Percentiles rank a stretch among this genome's conserved stretches.
Conservation (phyloP, 371 early-diverging fungal species). For the Dichotomocladium elegans region DNA sequence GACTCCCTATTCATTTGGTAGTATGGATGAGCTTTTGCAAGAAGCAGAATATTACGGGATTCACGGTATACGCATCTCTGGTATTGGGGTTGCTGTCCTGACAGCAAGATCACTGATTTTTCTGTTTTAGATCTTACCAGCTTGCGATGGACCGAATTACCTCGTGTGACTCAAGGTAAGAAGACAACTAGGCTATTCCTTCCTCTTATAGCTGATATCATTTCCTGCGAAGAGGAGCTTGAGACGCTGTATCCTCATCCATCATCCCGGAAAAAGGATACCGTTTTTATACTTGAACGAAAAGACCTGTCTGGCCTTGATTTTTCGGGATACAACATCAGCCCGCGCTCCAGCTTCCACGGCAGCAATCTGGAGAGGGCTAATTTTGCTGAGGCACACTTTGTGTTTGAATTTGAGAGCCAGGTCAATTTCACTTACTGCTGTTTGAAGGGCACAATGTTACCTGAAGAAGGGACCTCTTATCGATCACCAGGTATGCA, state of each 20-base stretch:
- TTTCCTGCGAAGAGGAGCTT: slow-evolving; percentile 15
- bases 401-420: slow-evolving; percentile 32
- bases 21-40: slow-evolving; percentile 44
- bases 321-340: slow-evolving; percentile 31
- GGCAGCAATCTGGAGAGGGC: slow-evolving; percentile 31
- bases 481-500: slow-evolving; percentile 19
- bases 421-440: slow-evolving; percentile 23
- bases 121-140: slow-evolving; percentile 22
- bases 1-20: slow-evolving; percentile 6
- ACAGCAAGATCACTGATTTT: no score
- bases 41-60: slow-evolving; percentile 35
- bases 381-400: slow-evolving; percentile 22
- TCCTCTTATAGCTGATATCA: neutral
- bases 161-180: slow-evolving; percentile 30
- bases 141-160: slow-evolving; percentile 24
- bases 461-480: slow-evolving; percentile 21
- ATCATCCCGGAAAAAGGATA: neutral
- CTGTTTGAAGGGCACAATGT: slow-evolving; percentile 16
- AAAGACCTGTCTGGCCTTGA: slow-evolving; percentile 26
- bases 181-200: neutral
- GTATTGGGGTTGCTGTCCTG: neutral
- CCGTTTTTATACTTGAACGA: slow-evolving; percentile 14
- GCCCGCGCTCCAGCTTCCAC: slow-evolving; percentile 27
- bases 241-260: slow-evolving; percentile 19
- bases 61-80: slow-evolving; percentile 12